A percentile compares a stretch with the other conserved stretches of the same genome.
Evolutionary conservation across 164 flowering plant species (phyloP).

Genomic region (Berberis thunbergii): DNA sequence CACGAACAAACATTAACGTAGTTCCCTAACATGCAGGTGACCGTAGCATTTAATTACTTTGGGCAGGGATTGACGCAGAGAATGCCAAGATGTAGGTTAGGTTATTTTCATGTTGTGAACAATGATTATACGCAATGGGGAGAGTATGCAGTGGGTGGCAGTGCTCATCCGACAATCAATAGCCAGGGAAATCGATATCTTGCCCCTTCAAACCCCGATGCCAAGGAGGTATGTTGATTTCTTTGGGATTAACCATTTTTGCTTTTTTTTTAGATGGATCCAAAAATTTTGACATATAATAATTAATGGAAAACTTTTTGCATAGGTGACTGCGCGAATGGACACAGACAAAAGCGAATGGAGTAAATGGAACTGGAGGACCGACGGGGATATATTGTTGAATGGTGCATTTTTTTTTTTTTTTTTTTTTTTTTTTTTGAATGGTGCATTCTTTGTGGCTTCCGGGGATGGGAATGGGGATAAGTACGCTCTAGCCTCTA

Average conservation of each 20-base stretch:
- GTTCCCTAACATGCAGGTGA: slow-evolving; percentile 16
- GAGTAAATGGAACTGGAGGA: slow-evolving; percentile 79
- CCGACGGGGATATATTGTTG: slow-evolving; percentile 74
- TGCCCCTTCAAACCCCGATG: slow-evolving; percentile 41
- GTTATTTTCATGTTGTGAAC: slow-evolving; percentile 74
- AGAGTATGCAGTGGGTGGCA: slow-evolving; percentile 86
- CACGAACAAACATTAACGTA: too few relatives aligned
- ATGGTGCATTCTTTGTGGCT: slow-evolving; percentile 87
- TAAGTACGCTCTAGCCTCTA: slow-evolving; percentile 51
- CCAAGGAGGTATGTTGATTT: slow-evolving; percentile 44
- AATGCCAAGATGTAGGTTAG: slow-evolving; percentile 69
- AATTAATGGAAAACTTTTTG: neutral
- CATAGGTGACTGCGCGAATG: slow-evolving; percentile 71
- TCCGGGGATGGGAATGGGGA: slow-evolving; percentile 46
- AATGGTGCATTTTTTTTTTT: slow-evolving; percentile 85
- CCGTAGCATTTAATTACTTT: slow-evolving; percentile 66
- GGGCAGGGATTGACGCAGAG: slow-evolving; percentile 57
- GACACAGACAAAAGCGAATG: slow-evolving; percentile 53
- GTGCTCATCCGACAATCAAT: slow-evolving; percentile 65
- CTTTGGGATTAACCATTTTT: too few relatives aligned
- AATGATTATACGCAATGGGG: slow-evolving; percentile 66
- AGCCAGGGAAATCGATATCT: slow-evolving; percentile 71
- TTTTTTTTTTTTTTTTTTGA: too few relatives aligned
- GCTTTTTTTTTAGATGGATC: neutral
- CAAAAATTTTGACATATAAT: neutral